Base-by-base conservation (phyloP, 2,329 filamentous ascomycete species). In the Microdochium bolleyi region DNA sequence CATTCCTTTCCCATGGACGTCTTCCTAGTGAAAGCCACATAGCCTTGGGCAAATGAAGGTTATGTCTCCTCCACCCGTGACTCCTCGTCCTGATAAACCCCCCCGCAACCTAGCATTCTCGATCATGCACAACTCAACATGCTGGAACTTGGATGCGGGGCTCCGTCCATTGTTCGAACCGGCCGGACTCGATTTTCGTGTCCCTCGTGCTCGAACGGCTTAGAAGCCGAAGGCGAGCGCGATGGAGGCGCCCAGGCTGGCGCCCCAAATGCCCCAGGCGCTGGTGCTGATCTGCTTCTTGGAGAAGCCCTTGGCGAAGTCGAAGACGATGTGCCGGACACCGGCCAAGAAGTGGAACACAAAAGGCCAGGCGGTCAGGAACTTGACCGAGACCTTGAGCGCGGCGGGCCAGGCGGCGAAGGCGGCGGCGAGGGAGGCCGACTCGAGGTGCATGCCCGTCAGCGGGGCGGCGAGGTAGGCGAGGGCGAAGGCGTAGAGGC, bases 391-490 rank as follows among this genome's bases (percentile, higher is more conserved):
- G 55, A 75, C 79, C 73, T 86, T 84, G 65, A 75, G 73, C 52
- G 78, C 73, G 10, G 83, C 69, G 21, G 87, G 80, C 24, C 87
- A 68, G 3, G 73, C 73, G 24, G 78, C 82, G 34, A 83, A 81
- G 49, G 83, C 72, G 24, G 82, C 79, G 25, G 82, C 84, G 9
- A 88, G 64, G 49, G 82, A 75, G 51, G 76, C 73, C 54, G 72
- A 77, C 75, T 83, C 80, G 55, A 83, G 65, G 72, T 84, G 80
- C 71, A 75, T 77, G 60, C 80, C 92, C 52, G 89, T 70, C 46
- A 87, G 72, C 4, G 92, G 92, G 0, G 90, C 85, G 58, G 81
- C 81, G 56, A 96, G 85, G 78, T 96, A 96, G 52, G 86, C 82
- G 59, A 84, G 71, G 57, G 87, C 84, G 76, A 89, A 96, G 67